Conservation (phyloP, 2,329 filamentous ascomycete species). For the Colletotrichum lupini region DNA sequence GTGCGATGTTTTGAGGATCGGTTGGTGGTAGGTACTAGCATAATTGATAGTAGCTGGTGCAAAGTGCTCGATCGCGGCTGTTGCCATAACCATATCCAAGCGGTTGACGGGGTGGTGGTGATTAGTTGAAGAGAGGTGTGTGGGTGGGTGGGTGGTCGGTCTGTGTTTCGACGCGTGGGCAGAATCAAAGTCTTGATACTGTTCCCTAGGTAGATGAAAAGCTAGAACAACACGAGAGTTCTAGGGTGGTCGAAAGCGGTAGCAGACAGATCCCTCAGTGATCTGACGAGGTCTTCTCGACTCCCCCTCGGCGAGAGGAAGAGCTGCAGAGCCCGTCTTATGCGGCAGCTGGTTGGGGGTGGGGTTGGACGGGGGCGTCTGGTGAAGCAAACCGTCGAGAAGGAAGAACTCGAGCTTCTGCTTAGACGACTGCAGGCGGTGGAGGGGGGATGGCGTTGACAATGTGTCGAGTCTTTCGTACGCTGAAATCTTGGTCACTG, state of each 20-base stretch:
- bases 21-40: constrained; percentile 53
- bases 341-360: constrained; percentile 94
- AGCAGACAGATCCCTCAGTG: constrained; percentile 90
- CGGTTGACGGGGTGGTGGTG: constrained; percentile 38
- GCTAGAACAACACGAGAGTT: constrained; percentile 53
- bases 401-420: constrained; percentile 58
- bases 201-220: constrained; percentile 27
- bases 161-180: constrained; percentile 30
- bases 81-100: constrained; percentile 74
- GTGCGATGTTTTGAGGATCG: constrained; percentile 58
- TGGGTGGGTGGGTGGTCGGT: constrained; percentile 27
- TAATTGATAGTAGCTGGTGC: constrained; percentile 60
- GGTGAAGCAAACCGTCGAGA: constrained; percentile 61
- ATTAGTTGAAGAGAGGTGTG: constrained; percentile 25
- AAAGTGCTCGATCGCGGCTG: constrained; percentile 66
- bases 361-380: constrained; percentile 63
- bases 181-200: constrained; percentile 18
- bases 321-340: constrained; percentile 98
- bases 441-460: constrained; percentile 72
- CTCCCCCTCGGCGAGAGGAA: constrained; percentile 99
- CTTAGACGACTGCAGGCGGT: constrained; percentile 62
- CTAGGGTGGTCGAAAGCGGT: constrained; percentile 98
- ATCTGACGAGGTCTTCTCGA: constrained; percentile 98
- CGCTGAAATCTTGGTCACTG: constrained; percentile 77
- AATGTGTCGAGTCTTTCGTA: constrained; percentile 72